phyloP scores from a whole-genome alignment of 116 monocot genomes.

The Posidonia oceanica region DNA sequence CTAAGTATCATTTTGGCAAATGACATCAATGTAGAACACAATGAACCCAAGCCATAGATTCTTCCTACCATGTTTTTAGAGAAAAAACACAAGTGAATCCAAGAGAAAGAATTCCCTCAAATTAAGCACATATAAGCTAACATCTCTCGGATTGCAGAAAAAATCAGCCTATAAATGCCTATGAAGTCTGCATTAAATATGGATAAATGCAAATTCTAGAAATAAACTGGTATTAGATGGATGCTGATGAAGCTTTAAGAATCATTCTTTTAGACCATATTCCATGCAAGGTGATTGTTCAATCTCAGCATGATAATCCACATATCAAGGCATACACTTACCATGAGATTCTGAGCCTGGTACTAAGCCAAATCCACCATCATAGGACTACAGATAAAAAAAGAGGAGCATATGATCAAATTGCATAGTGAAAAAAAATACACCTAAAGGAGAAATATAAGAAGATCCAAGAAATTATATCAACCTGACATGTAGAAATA shows the following conservation, averaged over 20 bases:
- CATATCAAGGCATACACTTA: slow-evolving; percentile 22
- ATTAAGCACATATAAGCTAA: background rate
- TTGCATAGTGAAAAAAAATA: background rate
- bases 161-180: background rate
- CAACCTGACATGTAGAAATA: slow-evolving; percentile 73
- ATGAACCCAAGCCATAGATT: no score
- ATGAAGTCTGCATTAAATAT: no score
- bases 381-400: slow-evolving; percentile 71
- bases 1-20: background rate
- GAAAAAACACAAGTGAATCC: background rate
- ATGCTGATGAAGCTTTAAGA: no score
- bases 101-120: background rate
- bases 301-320: background rate
- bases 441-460: background rate
- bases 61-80: background rate
- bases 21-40: background rate
- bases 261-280: background rate
- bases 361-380: slow-evolving; percentile 91
- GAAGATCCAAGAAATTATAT: background rate
- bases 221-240: no score
- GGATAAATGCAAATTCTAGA: no score
- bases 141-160: background rate
- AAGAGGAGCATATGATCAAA: background rate
- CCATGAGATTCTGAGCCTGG: slow-evolving; percentile 99
- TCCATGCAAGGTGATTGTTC: background rate